Evolutionary conservation across 2,329 filamentous ascomycete genomes (phyloP).

Genomic region (Dactylellina parvicollis): DNA sequence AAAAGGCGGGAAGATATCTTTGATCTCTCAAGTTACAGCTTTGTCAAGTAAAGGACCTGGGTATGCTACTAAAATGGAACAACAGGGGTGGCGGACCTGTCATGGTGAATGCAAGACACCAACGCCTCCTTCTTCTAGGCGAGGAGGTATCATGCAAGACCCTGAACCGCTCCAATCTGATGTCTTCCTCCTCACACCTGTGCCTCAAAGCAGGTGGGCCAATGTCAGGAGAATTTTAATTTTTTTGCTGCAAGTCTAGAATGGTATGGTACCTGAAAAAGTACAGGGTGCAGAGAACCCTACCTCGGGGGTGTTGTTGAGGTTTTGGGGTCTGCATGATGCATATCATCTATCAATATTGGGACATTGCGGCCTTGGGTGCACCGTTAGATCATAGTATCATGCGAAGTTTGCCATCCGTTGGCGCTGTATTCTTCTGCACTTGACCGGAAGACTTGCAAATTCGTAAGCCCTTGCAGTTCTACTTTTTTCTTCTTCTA

Average conservation of each 20-base stretch:
- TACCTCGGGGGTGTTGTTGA: slow-evolving; percentile 24
- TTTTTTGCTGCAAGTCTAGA: background rate
- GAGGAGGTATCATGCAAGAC: slow-evolving; percentile 51
- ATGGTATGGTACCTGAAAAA: background rate
- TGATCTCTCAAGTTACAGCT: background rate
- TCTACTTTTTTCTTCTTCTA: slow-evolving; percentile 7
- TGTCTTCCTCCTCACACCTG: slow-evolving; percentile 26
- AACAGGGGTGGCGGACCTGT: slow-evolving; percentile 24
- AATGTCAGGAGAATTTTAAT: slow-evolving; percentile 10
- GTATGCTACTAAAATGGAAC: slow-evolving; percentile 27
- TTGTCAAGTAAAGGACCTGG: background rate
- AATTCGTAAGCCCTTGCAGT: background rate
- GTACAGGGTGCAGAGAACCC: slow-evolving; percentile 30
- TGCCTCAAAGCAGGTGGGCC: slow-evolving; percentile 41
- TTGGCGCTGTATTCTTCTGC: background rate
- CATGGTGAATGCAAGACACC: slow-evolving; percentile 32
- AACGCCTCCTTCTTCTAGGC: slow-evolving; percentile 52
- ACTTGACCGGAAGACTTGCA: too few species aligned
- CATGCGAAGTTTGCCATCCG: slow-evolving; percentile 15
- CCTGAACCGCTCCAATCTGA: slow-evolving; percentile 28
- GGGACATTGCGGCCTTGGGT: slow-evolving; percentile 27
- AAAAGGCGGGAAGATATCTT: slow-evolving; percentile 1
- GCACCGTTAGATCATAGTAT: slow-evolving; percentile 17
- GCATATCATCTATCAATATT: slow-evolving; percentile 48
- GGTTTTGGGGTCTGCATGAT: slow-evolving; percentile 47